A percentile compares a stretch with the other conserved stretches of the same genome.
These are phyloP conservation scores for Diaporthe nobilis DNA, from an alignment of 2,329 filamentous ascomycete species.

Conservation along the genomic window DNA sequence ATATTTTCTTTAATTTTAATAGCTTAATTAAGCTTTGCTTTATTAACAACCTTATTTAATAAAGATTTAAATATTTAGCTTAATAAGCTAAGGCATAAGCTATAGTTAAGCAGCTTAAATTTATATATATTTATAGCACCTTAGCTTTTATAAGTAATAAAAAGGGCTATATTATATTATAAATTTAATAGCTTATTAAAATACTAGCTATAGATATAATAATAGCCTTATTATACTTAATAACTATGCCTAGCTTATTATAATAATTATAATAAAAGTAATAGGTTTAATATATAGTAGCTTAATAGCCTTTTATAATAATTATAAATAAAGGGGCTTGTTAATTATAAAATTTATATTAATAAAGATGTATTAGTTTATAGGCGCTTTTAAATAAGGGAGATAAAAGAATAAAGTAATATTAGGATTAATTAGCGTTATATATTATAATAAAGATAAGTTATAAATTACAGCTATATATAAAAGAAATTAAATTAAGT, in stretches of 20 bases:
- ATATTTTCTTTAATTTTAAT: background rate
- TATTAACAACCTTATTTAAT: background rate
- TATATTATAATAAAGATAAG: too few relatives aligned
- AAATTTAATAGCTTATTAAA: fast-evolving
- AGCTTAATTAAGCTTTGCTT: background rate
- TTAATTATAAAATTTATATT: background rate
- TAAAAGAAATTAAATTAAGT: too few relatives aligned
- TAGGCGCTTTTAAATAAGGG: fast-evolving
- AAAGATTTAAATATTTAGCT: background rate
- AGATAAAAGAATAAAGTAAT: too few relatives aligned
- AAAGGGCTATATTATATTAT: background rate
- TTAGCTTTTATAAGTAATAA: background rate
- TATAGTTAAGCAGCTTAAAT: background rate
- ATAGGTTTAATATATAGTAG: background rate
- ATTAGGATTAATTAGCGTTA: too few relatives aligned
- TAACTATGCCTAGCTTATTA: background rate
- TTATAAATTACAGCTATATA: too few relatives aligned
- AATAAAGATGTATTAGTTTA: background rate
- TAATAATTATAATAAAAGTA: background rate
- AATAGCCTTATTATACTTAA: background rate
- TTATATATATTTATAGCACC: background rate
- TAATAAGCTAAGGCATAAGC: fast-evolving
- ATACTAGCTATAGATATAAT: background rate
- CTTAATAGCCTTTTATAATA: background rate
- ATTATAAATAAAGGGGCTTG: background rate